These are phyloP conservation scores for Dactylonectria macrodidyma DNA, from an alignment of 2,329 filamentous ascomycete species.

Conservation along the genomic window DNA sequence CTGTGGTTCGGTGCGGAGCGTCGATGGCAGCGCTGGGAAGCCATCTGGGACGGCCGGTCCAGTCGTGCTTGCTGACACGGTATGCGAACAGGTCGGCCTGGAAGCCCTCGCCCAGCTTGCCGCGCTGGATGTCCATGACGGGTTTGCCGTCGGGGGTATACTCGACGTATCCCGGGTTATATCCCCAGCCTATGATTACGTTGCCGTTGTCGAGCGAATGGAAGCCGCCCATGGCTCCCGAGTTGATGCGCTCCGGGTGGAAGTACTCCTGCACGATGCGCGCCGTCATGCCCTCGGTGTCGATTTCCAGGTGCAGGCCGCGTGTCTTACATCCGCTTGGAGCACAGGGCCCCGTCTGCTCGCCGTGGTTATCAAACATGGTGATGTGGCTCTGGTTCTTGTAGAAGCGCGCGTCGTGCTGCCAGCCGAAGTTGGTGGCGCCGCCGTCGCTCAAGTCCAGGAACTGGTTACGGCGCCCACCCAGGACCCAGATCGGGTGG, in stretches of 20 bases:
- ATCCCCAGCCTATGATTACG: constrained; percentile 48
- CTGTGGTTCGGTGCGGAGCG: constrained; percentile 40
- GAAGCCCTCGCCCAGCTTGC: constrained; percentile 39
- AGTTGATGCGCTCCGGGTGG: constrained; percentile 46
- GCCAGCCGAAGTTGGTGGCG: constrained; percentile 56
- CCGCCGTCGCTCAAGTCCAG: constrained; percentile 51
- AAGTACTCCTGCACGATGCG: constrained; percentile 49
- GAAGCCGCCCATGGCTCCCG: constrained; percentile 48
- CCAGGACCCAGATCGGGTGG: constrained; percentile 54
- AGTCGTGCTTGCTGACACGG: constrained; percentile 47
- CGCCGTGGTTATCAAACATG: constrained; percentile 58
- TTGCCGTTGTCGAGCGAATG: constrained; percentile 48
- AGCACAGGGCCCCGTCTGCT: constrained; percentile 49
- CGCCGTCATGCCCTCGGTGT: constrained; percentile 48
- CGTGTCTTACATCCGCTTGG: constrained; percentile 47
- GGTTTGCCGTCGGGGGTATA: constrained; percentile 43
- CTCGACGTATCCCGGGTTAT: constrained; percentile 48
- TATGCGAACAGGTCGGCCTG: constrained; percentile 49
- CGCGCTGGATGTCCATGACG: constrained; percentile 48
- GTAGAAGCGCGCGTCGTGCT: constrained; percentile 56
- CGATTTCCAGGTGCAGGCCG: constrained; percentile 50
- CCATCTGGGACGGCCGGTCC: constrained; percentile 49
- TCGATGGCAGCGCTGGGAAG: constrained; percentile 48
- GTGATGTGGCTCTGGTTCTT: constrained; percentile 50
- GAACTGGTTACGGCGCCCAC: constrained; percentile 55